Evolutionary conservation across 371 early-diverging fungal genomes (phyloP), one percentile per base, ranked within the genome.

Genomic region (Apophysomyces elegans): DNA sequence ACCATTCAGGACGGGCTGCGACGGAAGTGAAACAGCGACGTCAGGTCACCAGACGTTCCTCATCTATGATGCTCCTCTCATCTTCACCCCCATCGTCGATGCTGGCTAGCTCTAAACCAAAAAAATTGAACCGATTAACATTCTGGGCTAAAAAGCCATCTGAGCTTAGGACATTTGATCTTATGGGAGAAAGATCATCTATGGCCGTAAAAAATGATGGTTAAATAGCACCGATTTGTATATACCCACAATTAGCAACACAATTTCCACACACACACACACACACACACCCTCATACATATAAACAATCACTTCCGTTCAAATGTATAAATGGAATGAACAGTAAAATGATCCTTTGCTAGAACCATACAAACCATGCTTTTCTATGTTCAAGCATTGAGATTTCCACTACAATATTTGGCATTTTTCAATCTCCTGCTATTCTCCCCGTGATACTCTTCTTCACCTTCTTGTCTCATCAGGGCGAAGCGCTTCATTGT

Each of bases 291-390:
- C 16, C 54, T 1, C 54, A 21, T 26, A 50, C 54, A 50, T 21
- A 50, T 13, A 41, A 8, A 50, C n/a, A 47, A 50, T 21, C 21
- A 18, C 21, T 21, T 26, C 54, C 21, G 4, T 50, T 26, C 16
- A 50, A 32, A 50, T 21, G 54, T 26, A 50, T 50, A 50, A 50
- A 50, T 50, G 54, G 11, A 50, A 50, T 4, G 21, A 50, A 47
- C 13, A 47, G 7, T 7, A 47, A 47, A 14, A 47, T 21, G 21
- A 11, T 13, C 5, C 5, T 13, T 41, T 26, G 32, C 32, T 26
- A 26, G 32, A 26, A 26, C 32, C 32, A 26, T 2, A 26, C 32
- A 26, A 26, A 26, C 32, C 3, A 26, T 26, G 32, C 32, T 26
- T 2, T 26, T 26, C 32, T 26, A 26, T 26, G 32, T 26, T 26